Base-by-base conservation (phyloP, 23 red algal genomes). In the Gracilaria domingensis region DNA sequence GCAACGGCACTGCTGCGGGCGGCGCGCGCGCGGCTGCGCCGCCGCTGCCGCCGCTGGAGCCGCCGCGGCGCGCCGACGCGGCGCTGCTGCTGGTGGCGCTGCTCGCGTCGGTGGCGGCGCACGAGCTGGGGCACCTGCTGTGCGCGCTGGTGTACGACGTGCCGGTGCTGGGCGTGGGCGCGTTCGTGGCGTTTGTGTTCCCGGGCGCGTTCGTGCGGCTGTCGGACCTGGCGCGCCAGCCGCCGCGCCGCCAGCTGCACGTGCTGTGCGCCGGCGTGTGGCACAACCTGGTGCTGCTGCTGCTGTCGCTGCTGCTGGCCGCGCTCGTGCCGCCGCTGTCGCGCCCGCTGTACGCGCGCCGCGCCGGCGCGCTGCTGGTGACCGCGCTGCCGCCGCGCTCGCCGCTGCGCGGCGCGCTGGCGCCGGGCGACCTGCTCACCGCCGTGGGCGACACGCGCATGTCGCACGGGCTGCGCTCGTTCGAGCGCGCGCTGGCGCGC, bases 111-210 rank as follows among this genome's bases (percentile, higher is more conserved):
- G 85, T 86, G 24, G 29, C 70, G 33, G 34, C 90, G 14, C 93
- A 95, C 40, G 93, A 95, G 50, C n/a, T 89, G 55, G 93, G 93
- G 24, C 93, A 95, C 32, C 70, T 85, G 33, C 86, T 95, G 11
- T 87, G 86, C 49, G 93, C 93, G 21, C 45, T 55, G 16, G 34
- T 47, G 29, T 50, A 95, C 21, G 42, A 91, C 7, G 55, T 35
- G 53, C 85, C 57, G 17, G 72, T 95, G 18, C n/a, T 33, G 9
- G 16, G 25, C 29, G 48, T 95, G 26, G 93, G 93, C 57, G 79
- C 65, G n/a, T 90, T 90, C 48, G 39, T 95, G 12, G 93, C 93
- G 1, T 42, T 95, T 4, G 23, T 90, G 29, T 82, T 95, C 17
- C 93, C 93, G 4, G 93, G 93, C 50, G 93, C 93, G n/a, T 95